Evolutionary conservation across 2,329 filamentous ascomycete genomes (phyloP), one percentile per base, ranked within the genome.

Genomic region (Arthrobotrys conoides): DNA sequence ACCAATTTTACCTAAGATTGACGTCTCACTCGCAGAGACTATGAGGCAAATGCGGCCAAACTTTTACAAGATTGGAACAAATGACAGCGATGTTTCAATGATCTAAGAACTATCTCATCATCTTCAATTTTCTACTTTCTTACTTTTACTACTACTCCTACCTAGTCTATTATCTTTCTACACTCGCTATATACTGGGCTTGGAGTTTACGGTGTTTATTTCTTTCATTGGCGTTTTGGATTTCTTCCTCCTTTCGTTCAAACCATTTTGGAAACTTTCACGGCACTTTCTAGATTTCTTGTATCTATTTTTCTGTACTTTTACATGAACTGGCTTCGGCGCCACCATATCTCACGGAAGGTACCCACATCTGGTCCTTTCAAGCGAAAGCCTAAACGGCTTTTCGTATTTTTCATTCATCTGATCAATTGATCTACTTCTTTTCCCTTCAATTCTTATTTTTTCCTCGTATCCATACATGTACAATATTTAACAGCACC

Each of bases 81-180:
- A 72, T 16, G 68, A 65, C 14, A 68, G 64, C 18, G 68, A 72
- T 9, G 49, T 78, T 48, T 46, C 57, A 8, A 78, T 78, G 68
- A 63, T 77, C 33, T 77, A 53, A 68, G 33, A n/a, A 16, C 14
- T 24, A 27, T 27, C 18, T 46, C 14, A 16, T 27, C 61, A 36
- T 65, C 24, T 48, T 48, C n/a, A 27, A 27, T 61, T 61, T 61
- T 10, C 12, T 49, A 10, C 30, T 20, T 33, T 20, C 30, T 51
- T 57, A 18, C 27, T 44, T 3, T 46, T 49, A 38, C 36, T 59
- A 24, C 16, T 48, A 48, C 18, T 8, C 16, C n/a, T 1, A 8
- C 8, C 41, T 46, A 2, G 4, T 46, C 14, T 48, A n/a, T 22
- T 48, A 3, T 10, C 12, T 36, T 68, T 46, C 30, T 20, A 57